Base-by-base conservation (phyloP, 352 stramenopile genomes). In the Pseudoperonospora humuli region DNA sequence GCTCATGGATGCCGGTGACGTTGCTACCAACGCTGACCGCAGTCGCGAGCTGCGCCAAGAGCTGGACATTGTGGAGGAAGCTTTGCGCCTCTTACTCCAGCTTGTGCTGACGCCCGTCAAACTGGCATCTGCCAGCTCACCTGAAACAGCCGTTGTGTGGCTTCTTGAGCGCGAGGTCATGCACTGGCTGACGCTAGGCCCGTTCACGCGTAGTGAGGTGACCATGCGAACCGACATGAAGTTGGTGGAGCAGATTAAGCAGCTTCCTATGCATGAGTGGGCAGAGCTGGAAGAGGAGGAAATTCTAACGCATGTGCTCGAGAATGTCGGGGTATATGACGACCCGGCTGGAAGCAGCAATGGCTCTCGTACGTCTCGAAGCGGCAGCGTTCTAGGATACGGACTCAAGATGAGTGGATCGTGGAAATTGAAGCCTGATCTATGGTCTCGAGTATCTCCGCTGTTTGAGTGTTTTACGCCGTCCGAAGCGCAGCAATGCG, bases 381-480 rank as follows among this genome's bases (percentile, higher is more conserved):
- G 58, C 50, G 45, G 50, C 3, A 64, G 36, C 15, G 6, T 70
- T 8, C 38, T 73, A 39, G 58, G 67, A 8, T 84, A 67, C 43
- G 73, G 76, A 13, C 60, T 86, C 39, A 86, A 81, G 21, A 86
- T 84, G 74, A 84, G 60, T 18, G 74, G 67, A 1, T 75, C 61
- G 7, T 91, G 75, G 71, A 70, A 69, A 31, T 44, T 91, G 10
- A 74, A 82, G 27, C 48, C 58, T 2, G 58, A 72, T 11, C 47
- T 74, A 1, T 91, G 79, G 79, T 39, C 41, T 3, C 54, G 59
- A 20, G 55, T 91, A 3, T 85, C 75, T 2, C 70, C 71, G 7
- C 46, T 79, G 7, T 91, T 87, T 46, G 79, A 91, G 50, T 81
- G 67, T 32, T 91, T 87, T 42, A 86, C 72, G 15, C 74, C 74